These are phyloP conservation scores for Botryotinia calthae DNA, from an alignment of 2,329 filamentous ascomycete genomes.

Conservation along the genomic window DNA sequence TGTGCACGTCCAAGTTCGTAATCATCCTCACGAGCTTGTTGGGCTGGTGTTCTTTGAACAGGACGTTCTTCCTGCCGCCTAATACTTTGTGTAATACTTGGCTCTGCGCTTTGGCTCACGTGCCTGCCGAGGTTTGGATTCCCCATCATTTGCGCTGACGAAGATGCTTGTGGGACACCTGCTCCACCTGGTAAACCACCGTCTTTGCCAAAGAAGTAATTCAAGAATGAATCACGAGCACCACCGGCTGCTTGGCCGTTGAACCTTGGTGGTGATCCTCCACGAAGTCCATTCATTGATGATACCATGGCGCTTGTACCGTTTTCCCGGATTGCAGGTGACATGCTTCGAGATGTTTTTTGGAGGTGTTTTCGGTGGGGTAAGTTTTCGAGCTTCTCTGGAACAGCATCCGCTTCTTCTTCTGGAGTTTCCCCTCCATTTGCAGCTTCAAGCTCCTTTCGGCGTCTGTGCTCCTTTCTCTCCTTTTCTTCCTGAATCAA, in stretches of 20 bases:
- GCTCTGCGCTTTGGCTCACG: slow-evolving; percentile 74
- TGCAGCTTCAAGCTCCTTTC: slow-evolving; percentile 73
- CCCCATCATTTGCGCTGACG: slow-evolving; percentile 19
- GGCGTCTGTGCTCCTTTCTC: slow-evolving; percentile 75
- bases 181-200: slow-evolving; percentile 53
- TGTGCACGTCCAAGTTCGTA: slow-evolving; percentile 38
- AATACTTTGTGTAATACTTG: slow-evolving; percentile 80
- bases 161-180: slow-evolving; percentile 40
- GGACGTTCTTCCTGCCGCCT: slow-evolving; percentile 61
- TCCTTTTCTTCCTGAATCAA: slow-evolving; percentile 79
- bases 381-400: slow-evolving; percentile 54
- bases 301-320: slow-evolving; percentile 59
- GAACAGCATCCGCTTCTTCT: slow-evolving; percentile 49
- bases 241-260: slow-evolving; percentile 58
- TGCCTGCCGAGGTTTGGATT: slow-evolving; percentile 56
- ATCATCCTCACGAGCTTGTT: slow-evolving; percentile 49
- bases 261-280: slow-evolving; percentile 61
- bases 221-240: slow-evolving; percentile 87
- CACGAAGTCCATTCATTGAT: slow-evolving; percentile 64
- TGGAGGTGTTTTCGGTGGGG: slow-evolving; percentile 54
- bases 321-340: slow-evolving; percentile 72
- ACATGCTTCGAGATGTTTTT: slow-evolving; percentile 71
- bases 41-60: slow-evolving; percentile 45
- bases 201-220: slow-evolving; percentile 99
- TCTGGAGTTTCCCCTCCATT: slow-evolving; percentile 71